phyloP scores from a whole-genome alignment of 768 basidiomycete genomes.

The Kwoniella dendrophila region DNA sequence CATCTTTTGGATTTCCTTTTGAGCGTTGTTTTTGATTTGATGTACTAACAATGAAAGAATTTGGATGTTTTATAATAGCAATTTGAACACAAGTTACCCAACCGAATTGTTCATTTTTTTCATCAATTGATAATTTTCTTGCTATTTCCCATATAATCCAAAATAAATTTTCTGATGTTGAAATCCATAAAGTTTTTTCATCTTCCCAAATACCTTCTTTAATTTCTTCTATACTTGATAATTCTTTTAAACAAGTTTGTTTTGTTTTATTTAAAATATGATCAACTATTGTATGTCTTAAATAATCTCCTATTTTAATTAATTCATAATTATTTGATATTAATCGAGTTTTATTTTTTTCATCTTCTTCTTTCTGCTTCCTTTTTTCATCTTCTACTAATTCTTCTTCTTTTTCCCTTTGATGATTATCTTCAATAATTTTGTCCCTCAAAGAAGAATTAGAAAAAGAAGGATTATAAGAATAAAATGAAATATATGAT shows the following conservation, averaged over 20 bases:
- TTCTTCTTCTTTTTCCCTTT: neutral
- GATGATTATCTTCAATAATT: neutral
- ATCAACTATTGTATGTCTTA: slow-evolving; percentile 23
- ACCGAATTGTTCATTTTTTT: neutral
- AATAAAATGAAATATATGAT: neutral
- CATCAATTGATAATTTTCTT: slow-evolving; percentile 7
- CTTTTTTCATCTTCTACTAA: neutral
- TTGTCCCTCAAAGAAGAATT: neutral
- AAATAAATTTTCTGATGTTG: slow-evolving; percentile 1
- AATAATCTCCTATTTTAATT: neutral
- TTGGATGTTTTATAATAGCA: slow-evolving; percentile 11
- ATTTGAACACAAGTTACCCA: slow-evolving; percentile 3
- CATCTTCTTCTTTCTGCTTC: neutral
- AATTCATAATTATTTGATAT: neutral
- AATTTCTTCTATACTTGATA: slow-evolving; percentile 15
- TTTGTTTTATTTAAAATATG: slow-evolving; percentile 14
- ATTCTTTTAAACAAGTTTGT: slow-evolving; percentile 11
- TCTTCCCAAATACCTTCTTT: slow-evolving; percentile 12
- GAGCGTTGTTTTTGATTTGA: neutral
- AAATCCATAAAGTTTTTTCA: slow-evolving; percentile 25
- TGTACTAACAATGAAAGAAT: neutral
- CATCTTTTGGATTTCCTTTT: neutral
- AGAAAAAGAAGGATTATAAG: neutral
- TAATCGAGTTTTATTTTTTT: neutral
- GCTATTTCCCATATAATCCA: slow-evolving; percentile 28